Conservation (phyloP, 2,329 filamentous ascomycete genomes). For the Talaromyces islandicus region DNA sequence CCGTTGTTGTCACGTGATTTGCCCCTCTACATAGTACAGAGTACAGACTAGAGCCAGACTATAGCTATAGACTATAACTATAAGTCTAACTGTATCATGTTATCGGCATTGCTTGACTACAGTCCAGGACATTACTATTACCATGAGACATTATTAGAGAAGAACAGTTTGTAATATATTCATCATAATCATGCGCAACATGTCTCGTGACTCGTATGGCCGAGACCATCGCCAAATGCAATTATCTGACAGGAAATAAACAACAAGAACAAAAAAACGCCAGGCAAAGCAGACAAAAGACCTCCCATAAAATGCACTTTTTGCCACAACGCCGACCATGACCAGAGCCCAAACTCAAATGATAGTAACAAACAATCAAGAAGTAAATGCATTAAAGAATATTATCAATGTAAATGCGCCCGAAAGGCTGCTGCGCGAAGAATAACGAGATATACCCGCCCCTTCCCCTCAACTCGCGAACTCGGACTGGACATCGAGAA, state of each 20-base stretch:
- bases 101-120: no score
- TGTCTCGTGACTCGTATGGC: not conserved
- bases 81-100: no score
- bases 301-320: slow-evolving; percentile 3
- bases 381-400: slow-evolving; percentile 10
- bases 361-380: slow-evolving; percentile 1
- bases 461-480: not conserved
- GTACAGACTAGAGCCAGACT: no score
- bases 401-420: slow-evolving; percentile 1
- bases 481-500: not conserved
- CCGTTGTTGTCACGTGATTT: not conserved
- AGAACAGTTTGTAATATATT: not conserved
- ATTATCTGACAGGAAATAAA: slow-evolving; percentile 5
- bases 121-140: no score
- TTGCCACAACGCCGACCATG: not conserved
- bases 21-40: not conserved
- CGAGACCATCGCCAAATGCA: not conserved
- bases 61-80: no score
- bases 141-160: no score
- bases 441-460: not conserved
- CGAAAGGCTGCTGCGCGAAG: not conserved
- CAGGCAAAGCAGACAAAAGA: not conserved
- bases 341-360: not conserved
- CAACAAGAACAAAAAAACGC: slow-evolving; percentile 1
- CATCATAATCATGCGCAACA: not conserved